Conservation (phyloP, 1,139 yeast species). For the Blastobotrys ciferrii region DNA sequence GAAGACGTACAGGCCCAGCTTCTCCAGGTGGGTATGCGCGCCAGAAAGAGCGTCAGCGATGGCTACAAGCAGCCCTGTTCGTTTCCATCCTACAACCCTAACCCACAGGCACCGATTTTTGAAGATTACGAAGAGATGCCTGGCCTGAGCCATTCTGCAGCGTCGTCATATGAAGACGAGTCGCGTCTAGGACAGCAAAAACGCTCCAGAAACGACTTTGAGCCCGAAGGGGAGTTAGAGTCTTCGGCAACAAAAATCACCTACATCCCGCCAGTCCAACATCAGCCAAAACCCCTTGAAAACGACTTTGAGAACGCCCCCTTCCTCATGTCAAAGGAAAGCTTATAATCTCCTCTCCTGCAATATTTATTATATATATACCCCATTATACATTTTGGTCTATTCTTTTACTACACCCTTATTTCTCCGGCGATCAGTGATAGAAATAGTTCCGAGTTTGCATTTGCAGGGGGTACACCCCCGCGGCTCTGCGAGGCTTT, state of each 20-base stretch:
- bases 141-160: conserved; percentile 16
- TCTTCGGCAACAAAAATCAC: conserved; percentile 37
- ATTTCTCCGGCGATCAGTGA: too few species aligned
- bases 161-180: conserved; percentile 23
- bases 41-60: conserved; percentile 34
- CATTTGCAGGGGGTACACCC: too few species aligned
- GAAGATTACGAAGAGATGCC: conserved; percentile 3
- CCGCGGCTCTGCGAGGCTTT: too few species aligned
- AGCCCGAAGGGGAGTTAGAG: conserved; percentile 38
- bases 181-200: conserved; percentile 11
- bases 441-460: too few species aligned
- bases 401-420: too few species aligned
- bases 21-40: conserved; percentile 32
- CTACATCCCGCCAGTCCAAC: conserved; percentile 37
- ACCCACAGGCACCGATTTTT: conserved; percentile 22
- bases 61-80: conserved; percentile 30
- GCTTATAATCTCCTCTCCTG: background rate
- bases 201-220: conserved; percentile 28
- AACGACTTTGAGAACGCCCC: conserved; percentile 31
- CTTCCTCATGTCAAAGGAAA: conserved; percentile 16
- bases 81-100: conserved; percentile 29
- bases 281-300: conserved; percentile 22
- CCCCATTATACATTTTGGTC: background rate
- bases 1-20: conserved; percentile 31
- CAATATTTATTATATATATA: conserved; percentile 2